Conservation (phyloP, 768 basidiomycete genomes). For the Suillus placidus region DNA sequence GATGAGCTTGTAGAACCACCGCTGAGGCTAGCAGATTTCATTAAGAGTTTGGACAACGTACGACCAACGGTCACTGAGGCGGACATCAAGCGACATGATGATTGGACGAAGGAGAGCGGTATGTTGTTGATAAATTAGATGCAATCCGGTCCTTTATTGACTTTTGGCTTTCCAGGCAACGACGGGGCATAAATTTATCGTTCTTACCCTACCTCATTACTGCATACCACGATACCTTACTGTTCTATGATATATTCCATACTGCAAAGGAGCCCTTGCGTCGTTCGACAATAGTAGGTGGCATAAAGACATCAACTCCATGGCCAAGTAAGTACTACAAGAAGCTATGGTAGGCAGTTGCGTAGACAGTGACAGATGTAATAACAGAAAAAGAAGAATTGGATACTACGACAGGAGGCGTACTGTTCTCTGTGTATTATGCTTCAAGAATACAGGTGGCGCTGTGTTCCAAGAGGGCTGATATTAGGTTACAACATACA, state of each 20-base stretch:
- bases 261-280: background rate
- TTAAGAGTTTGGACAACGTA: conserved; percentile 75
- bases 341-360: conserved; percentile 24
- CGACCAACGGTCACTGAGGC: conserved; percentile 87
- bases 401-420: conserved; percentile 14
- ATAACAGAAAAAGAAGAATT: conserved; percentile 10
- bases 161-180: conserved; percentile 23
- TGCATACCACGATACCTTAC: conserved; percentile 3
- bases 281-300: background rate
- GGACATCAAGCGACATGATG: conserved; percentile 82
- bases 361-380: background rate
- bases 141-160: background rate
- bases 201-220: conserved; percentile 10
- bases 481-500: conserved; percentile 10
- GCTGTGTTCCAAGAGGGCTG: conserved; percentile 4
- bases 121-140: conserved; percentile 29
- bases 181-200: conserved; percentile 35
- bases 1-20: conserved; percentile 92
- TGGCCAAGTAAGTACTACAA: conserved; percentile 19
- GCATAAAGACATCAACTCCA: background rate
- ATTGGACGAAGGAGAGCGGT: conserved; percentile 88
- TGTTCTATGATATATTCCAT: background rate
- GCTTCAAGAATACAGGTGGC: conserved; percentile 11
- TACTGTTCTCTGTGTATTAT: conserved; percentile 25
- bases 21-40: conserved; percentile 75